These are phyloP conservation scores for Sphaerosporella brunnea DNA, from an alignment of 495 filamentous ascomycete species.

Conservation along the genomic window DNA sequence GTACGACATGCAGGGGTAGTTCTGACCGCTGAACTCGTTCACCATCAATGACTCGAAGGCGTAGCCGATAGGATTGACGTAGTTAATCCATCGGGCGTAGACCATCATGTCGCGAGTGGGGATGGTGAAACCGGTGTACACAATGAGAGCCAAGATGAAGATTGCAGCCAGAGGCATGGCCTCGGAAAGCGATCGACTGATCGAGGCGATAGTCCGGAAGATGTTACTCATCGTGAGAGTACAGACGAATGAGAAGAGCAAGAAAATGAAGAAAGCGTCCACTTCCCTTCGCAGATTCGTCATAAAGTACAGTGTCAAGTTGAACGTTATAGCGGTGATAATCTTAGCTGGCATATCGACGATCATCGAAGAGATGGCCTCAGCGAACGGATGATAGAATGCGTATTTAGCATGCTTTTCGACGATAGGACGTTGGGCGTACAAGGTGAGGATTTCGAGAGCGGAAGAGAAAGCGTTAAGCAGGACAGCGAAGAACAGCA, in stretches of 20 bases:
- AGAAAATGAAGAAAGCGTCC: constrained; percentile 62
- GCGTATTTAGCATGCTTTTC: constrained; percentile 67
- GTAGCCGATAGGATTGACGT: constrained; percentile 57
- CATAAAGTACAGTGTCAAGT: constrained; percentile 69
- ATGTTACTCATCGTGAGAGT: constrained; percentile 65
- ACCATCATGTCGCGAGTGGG: not conserved
- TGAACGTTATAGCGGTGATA: constrained; percentile 49
- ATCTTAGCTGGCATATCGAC: constrained; percentile 58
- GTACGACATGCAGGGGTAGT: constrained; percentile 47
- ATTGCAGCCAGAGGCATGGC: constrained; percentile 60
- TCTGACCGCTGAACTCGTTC: constrained; percentile 53
- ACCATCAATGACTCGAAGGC: constrained; percentile 62
- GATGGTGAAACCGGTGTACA: constrained; percentile 55
- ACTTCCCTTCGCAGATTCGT: constrained; percentile 44
- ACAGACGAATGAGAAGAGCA: constrained; percentile 47
- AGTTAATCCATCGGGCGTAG: constrained; percentile 55
- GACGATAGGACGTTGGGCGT: constrained; percentile 54
- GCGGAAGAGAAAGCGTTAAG: constrained; percentile 72
- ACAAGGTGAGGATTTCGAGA: constrained; percentile 48
- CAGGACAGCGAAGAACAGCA: constrained; percentile 55
- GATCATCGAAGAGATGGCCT: constrained; percentile 62
- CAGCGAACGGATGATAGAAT: constrained; percentile 58
- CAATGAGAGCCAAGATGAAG: constrained; percentile 70
- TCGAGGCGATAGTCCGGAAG: constrained; percentile 62
- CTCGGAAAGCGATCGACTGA: no score